Percentiles rank a stretch among this genome's conserved stretches.
phyloP scores from a whole-genome alignment of 441 rosid species.

The Gossypium laxum region DNA sequence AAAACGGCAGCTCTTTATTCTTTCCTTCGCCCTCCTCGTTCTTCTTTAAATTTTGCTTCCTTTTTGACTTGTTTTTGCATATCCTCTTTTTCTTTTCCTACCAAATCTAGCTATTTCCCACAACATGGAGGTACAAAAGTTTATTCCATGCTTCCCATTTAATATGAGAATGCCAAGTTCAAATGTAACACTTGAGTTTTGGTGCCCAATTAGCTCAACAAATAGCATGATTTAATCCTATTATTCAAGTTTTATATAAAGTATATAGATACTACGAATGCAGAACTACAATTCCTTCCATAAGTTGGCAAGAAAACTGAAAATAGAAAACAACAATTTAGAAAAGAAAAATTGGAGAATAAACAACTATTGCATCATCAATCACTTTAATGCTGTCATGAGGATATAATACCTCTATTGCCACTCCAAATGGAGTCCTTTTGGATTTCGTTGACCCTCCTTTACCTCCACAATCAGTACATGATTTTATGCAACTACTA shows the following conservation, averaged over 20 bases:
- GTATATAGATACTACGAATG: neutral
- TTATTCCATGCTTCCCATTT: neutral
- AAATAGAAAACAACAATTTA: neutral
- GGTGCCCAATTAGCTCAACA: neutral
- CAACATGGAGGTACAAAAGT: neutral
- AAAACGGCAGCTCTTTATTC: neutral
- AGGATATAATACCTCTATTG: constrained; percentile 57
- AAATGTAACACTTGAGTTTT: neutral
- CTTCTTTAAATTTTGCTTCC: neutral
- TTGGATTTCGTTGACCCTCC: constrained; percentile 63
- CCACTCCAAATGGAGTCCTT: constrained; percentile 80
- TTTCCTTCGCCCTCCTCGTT: neutral
- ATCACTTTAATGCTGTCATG: constrained; percentile 4
- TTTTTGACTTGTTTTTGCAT: neutral
- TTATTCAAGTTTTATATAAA: neutral
- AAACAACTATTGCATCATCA: neutral
- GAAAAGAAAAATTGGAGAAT: neutral
- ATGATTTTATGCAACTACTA: constrained; percentile 39
- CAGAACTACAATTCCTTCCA: neutral
- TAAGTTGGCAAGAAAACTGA: neutral
- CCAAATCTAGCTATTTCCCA: neutral
- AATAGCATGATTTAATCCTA: neutral
- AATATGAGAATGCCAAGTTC: neutral
- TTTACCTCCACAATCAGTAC: constrained; percentile 65
- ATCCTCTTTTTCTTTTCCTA: neutral